phyloP scores from a whole-genome alignment of 2,329 filamentous ascomycete genomes.

The Hortaea werneckii region DNA sequence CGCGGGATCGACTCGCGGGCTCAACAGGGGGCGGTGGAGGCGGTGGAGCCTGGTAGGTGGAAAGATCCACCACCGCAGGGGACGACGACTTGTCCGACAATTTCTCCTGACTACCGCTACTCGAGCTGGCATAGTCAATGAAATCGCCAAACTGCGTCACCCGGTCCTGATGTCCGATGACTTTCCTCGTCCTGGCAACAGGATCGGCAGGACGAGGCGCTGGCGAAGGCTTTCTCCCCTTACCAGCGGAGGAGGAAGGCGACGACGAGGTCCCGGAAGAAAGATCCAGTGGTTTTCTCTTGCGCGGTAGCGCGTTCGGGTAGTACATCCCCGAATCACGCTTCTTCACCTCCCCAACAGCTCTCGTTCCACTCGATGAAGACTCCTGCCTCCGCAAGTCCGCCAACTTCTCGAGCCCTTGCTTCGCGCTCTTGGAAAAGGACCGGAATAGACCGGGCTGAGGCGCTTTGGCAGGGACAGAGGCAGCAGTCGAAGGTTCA shows the following conservation, averaged over 20 bases:
- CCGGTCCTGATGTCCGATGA: background rate
- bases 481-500: background rate
- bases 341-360: background rate
- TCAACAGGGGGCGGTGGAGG: background rate
- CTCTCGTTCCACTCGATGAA: background rate
- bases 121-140: background rate
- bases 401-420: background rate
- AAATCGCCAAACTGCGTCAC: constrained; percentile 1
- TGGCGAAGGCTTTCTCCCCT: background rate
- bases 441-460: background rate
- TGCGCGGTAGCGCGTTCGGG: background rate
- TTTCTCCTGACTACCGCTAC: background rate
- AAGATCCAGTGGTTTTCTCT: background rate
- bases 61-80: background rate
- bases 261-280: no score
- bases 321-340: background rate
- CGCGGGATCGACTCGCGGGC: background rate
- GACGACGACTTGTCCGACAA: background rate
- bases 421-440: background rate
- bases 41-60: background rate
- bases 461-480: background rate
- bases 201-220: background rate
- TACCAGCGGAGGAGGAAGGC: no score
- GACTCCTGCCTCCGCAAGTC: no score
- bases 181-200: background rate